phyloP scores from a whole-genome alignment of 2,329 filamentous ascomycete species.

The Byssoonygena ceratinophila region DNA sequence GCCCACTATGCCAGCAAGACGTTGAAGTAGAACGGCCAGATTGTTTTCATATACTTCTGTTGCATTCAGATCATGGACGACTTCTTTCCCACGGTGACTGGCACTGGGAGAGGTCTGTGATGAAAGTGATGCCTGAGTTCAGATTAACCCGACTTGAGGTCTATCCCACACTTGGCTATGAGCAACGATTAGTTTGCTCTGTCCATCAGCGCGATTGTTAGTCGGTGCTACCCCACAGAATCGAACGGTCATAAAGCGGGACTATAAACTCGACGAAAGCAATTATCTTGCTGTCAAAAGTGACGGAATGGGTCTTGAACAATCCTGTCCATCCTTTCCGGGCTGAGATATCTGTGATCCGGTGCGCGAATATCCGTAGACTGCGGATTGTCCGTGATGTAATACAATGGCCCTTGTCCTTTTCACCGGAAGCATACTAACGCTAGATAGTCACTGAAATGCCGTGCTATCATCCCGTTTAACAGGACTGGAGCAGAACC shows the following conservation, averaged over 20 bases:
- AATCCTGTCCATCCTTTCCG: constrained; percentile 3
- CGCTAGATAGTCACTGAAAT: constrained; percentile 12
- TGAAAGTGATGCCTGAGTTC: too few species aligned
- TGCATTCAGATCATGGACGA: background rate
- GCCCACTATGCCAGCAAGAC: constrained; percentile 10
- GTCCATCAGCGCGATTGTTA: too few species aligned
- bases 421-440: too few species aligned
- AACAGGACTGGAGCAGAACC: too few species aligned
- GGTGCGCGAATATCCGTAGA: background rate
- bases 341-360: background rate
- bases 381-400: constrained; percentile 11
- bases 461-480: constrained; percentile 15
- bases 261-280: constrained; percentile 10
- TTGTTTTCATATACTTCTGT: constrained; percentile 2
- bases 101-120: too few species aligned
- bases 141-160: background rate
- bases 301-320: constrained; percentile 13
- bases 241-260: background rate
- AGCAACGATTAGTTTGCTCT: too few species aligned
- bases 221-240: too few species aligned
- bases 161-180: background rate
- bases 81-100: constrained; percentile 5
- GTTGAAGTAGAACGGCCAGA: background rate
- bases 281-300: constrained; percentile 12
- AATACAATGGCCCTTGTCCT: constrained; percentile 1